These are phyloP conservation scores for Oleoguttula mirabilis DNA, from an alignment of 495 filamentous ascomycete genomes.

Conservation along the genomic window DNA sequence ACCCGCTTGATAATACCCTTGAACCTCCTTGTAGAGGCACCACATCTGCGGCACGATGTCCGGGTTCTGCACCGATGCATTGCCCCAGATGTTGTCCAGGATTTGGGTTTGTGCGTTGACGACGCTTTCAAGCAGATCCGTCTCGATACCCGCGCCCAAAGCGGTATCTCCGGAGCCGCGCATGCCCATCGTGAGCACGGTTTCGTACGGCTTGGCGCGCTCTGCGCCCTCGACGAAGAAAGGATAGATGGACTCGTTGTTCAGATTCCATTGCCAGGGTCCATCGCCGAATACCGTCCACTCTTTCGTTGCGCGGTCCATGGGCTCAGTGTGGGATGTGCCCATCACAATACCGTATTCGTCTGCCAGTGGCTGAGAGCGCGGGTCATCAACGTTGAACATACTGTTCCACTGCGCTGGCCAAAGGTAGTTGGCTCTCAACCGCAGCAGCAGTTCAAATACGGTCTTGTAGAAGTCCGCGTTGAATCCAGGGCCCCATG, in stretches of 20 bases:
- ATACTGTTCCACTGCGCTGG: constrained; percentile 58
- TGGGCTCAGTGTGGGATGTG: constrained; percentile 61
- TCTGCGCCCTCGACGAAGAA: constrained; percentile 58
- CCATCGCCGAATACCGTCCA: constrained; percentile 47
- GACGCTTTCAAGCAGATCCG: constrained; percentile 46
- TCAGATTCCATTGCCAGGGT: constrained; percentile 53
- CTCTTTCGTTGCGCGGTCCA: constrained; percentile 62
- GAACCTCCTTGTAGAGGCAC: constrained; percentile 39
- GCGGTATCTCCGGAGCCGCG: constrained; percentile 55
- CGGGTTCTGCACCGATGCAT: constrained; percentile 31
- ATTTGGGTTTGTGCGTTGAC: constrained; percentile 48
- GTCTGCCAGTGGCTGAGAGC: constrained; percentile 56
- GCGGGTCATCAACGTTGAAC: constrained; percentile 57
- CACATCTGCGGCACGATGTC: constrained; percentile 54
- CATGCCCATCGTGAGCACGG: constrained; percentile 61
- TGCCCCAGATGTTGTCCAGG: constrained; percentile 42
- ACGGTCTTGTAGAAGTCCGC: constrained; percentile 55
- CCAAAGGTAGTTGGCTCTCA: constrained; percentile 66
- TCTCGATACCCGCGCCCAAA: constrained; percentile 43
- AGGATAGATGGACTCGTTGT: constrained; percentile 49
- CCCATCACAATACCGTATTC: constrained; percentile 62
- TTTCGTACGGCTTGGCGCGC: constrained; percentile 52
- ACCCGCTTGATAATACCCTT: constrained; percentile 53
- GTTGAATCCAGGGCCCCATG: constrained; percentile 49
- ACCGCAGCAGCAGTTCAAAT: constrained; percentile 58